Base-by-base conservation (phyloP, 202 grass and related monocot species). In the Panicum virgatum region DNA sequence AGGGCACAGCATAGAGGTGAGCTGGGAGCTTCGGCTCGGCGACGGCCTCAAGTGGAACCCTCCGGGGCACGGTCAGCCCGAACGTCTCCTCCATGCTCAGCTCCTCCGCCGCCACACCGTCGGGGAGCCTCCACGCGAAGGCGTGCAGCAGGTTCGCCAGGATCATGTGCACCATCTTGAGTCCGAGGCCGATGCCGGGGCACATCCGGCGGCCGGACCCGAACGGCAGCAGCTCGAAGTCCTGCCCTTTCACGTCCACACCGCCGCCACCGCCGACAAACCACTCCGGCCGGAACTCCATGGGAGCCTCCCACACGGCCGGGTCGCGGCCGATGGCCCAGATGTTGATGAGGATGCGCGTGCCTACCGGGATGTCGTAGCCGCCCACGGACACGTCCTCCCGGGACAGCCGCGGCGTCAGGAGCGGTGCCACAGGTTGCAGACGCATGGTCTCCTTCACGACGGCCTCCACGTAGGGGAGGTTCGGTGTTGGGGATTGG, bases 261-360 rank as follows among this genome's bases (percentile, higher is more conserved):
- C 89, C 79, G 23, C 63, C n/a, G n/a, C n/a, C n/a, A n/a, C n/a
- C 72, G 16, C 90, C 86, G 29, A 77, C 62, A 42, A 86, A 87
- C 15, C 88, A 80, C 38, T 80, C 86, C 12, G 90, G 88, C 29
- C 70, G 88, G 74, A 89, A 87, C 26, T 87, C 90, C 2, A 84
- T 79, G 40, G 86, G 86, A 12, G 86, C 86, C 9, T 89, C 90
- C 32, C 86, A 92, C 44, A 72, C 88, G 3, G 39, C 62, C 12
- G 80, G 83, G 13, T 62, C 15, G 9, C 56, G 56, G 56, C 22
- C 23, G 56, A 59, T 59, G 54, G 73, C 23, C 73, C 30, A 42
- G 38, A 59, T 9, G 73, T 76, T 76, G 54, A 76, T 0, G 73
- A 76, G 40, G 32, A 76, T 23, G 23, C 22, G 38, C 54, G 73